Evolutionary conservation across 352 stramenopile genomes (phyloP).

Genomic region (Phytopythium vexans): DNA sequence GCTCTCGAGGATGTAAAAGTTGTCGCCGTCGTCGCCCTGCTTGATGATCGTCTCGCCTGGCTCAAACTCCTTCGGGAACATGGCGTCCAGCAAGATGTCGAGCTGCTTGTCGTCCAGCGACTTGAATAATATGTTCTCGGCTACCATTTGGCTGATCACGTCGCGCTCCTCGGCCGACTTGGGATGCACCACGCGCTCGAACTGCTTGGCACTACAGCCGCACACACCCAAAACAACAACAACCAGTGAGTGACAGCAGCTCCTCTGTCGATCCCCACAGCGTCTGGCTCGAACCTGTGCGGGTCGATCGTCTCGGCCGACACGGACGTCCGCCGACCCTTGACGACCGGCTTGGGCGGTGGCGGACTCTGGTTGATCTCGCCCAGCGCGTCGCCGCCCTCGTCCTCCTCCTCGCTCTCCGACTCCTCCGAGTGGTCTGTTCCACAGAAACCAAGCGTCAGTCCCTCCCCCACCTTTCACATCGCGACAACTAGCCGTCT

Average conservation of each 20-base stretch:
- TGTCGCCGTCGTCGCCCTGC: conserved; percentile 90
- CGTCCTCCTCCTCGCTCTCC: conserved; percentile 85
- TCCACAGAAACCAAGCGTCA: conserved; percentile 7
- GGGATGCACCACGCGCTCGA: conserved; percentile 77
- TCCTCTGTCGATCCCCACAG: too few species aligned
- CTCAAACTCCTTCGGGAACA: conserved; percentile 85
- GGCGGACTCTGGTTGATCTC: conserved; percentile 71
- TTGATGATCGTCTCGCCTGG: conserved; percentile 82
- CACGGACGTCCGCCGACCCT: conserved; percentile 86
- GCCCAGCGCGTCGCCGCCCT: conserved; percentile 70
- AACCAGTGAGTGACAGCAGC: neutral
- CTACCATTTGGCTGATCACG: conserved; percentile 78
- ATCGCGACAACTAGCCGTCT: neutral
- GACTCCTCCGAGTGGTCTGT: conserved; percentile 83
- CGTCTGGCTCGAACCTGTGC: conserved; percentile 34
- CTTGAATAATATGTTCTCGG: conserved; percentile 90
- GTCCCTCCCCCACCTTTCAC: neutral
- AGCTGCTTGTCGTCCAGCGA: conserved; percentile 86
- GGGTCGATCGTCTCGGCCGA: conserved; percentile 86
- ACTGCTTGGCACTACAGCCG: conserved; percentile 60
- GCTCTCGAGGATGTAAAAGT: conserved; percentile 95
- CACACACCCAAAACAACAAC: conserved; percentile 3
- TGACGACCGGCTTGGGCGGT: conserved; percentile 63
- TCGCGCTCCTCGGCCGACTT: conserved; percentile 81
- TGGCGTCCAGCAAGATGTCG: conserved; percentile 82